Evolutionary conservation across 148 eudicot genomes (phyloP).

Genomic region (Heliamphora exappendiculata): DNA sequence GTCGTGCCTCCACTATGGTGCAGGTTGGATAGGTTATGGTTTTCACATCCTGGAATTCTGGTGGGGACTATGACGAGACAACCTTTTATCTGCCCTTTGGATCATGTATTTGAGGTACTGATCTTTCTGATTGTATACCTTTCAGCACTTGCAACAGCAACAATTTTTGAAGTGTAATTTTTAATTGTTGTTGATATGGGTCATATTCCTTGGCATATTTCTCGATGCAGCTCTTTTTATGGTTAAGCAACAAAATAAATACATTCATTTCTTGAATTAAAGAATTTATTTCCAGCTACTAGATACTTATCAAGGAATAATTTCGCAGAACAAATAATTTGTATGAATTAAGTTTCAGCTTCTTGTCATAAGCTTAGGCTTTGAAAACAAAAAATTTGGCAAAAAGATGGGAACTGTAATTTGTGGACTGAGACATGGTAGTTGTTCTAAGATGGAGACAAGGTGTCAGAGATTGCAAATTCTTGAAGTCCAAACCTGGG

Average conservation of each 20-base stretch:
- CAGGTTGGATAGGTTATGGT: conserved; percentile 99
- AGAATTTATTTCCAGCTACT: background rate
- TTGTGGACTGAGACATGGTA: no score
- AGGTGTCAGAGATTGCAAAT: no score
- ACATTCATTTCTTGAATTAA: background rate
- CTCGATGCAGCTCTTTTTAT: background rate
- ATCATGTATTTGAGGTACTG: conserved; percentile 93
- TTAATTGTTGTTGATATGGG: background rate
- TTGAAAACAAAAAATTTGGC: no score
- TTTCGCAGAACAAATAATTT: no score
- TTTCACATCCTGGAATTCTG: conserved; percentile 89
- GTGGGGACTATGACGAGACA: conserved; percentile 75
- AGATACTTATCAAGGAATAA: no score
- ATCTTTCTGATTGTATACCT: background rate
- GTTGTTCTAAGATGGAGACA: no score
- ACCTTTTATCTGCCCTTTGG: conserved; percentile 89
- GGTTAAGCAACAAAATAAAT: background rate
- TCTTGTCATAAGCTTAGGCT: no score
- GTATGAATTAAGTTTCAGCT: no score
- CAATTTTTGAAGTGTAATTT: background rate
- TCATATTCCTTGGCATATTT: background rate
- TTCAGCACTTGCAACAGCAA: background rate
- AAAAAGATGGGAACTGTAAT: no score
- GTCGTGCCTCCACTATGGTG: conserved; percentile 99
- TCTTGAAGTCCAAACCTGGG: background rate